Conservation (phyloP, 805 yeast species). For the Zygosaccharomyces bisporus region DNA sequence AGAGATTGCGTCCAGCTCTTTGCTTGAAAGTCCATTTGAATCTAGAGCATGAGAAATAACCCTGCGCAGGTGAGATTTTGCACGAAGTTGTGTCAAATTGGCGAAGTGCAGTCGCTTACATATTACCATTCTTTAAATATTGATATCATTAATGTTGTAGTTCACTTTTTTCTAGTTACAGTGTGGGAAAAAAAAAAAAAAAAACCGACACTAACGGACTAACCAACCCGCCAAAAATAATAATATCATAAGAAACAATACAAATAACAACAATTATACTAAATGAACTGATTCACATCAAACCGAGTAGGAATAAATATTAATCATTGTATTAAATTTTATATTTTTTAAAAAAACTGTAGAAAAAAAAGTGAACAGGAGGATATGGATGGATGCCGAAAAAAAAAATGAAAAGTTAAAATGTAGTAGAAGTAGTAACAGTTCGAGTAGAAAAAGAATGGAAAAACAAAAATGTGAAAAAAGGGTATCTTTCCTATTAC, state of each 20-base stretch:
- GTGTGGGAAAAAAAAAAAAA: not conserved
- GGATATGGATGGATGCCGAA: not conserved
- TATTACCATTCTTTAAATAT: not conserved
- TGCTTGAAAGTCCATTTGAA: conserved; percentile 2
- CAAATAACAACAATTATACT: too few relatives aligned
- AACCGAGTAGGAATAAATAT: too few relatives aligned
- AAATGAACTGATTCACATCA: too few relatives aligned
- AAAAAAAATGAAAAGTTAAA: not conserved
- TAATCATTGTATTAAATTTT: not conserved
- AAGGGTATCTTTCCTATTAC: conserved; percentile 1
- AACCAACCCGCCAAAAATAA: not conserved
- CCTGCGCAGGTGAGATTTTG: not conserved
- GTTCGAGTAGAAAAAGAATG: not conserved
- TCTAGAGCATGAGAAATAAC: not conserved
- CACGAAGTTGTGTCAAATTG: not conserved
- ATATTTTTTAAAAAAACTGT: not conserved
- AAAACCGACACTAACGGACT: not conserved
- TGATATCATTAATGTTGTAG: not conserved
- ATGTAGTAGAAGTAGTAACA: not conserved
- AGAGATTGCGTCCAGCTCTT: conserved; percentile 15
- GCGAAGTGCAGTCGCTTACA: not conserved
- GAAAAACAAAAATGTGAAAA: not conserved
- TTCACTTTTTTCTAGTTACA: not conserved
- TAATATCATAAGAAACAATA: not conserved
- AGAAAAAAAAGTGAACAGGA: not conserved